Evolutionary conservation across 345 rosid species (phyloP).

Genomic region (Hibiscus syriacus): DNA sequence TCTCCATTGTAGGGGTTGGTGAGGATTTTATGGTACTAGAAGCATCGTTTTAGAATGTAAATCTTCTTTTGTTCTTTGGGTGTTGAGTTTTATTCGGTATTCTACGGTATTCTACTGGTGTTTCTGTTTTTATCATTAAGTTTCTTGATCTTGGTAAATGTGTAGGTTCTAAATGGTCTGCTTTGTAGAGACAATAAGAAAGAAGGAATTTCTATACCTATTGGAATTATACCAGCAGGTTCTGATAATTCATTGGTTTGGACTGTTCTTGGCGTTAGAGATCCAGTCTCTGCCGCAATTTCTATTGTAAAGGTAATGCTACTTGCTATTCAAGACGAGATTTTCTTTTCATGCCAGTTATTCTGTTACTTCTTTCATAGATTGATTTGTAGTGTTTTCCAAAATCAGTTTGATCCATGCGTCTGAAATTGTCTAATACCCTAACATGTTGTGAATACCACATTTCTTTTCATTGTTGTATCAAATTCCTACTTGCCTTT

Average conservation of each 20-base stretch:
- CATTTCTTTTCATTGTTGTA: neutral
- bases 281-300: conserved; percentile 88
- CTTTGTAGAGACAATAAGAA: conserved; percentile 82
- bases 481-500: neutral
- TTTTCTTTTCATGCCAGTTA: neutral
- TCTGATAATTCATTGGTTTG: conserved; percentile 96
- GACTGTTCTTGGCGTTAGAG: conserved; percentile 96
- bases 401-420: neutral
- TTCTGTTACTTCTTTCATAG: neutral
- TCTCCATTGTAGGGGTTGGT: neutral
- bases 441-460: neutral
- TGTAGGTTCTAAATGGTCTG: conserved; percentile 88
- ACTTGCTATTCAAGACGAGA: neutral
- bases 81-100: neutral
- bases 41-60: neutral
- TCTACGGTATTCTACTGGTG: neutral
- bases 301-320: conserved; percentile 79
- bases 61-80: neutral
- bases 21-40: conserved; percentile 2
- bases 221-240: conserved; percentile 97
- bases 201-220: conserved; percentile 95
- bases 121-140: neutral
- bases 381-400: neutral
- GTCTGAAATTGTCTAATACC: neutral
- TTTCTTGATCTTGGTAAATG: conserved; percentile 12